These are phyloP conservation scores for Neurospora cerealis DNA, from an alignment of 495 filamentous ascomycete genomes.

Conservation along the genomic window DNA sequence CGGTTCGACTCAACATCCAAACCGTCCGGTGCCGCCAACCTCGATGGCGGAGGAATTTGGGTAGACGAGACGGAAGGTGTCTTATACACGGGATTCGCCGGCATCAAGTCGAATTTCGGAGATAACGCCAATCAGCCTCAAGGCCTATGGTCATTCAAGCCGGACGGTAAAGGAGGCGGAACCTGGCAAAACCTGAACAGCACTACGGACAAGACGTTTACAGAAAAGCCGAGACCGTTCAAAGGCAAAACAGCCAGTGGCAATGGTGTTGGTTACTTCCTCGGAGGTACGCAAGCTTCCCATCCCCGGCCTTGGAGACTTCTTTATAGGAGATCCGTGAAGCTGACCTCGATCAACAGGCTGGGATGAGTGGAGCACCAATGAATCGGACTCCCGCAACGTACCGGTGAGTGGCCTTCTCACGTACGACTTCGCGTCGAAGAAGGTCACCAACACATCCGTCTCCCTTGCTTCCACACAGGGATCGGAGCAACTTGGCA, in stretches of 20 bases:
- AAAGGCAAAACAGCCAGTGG: slow-evolving; percentile 9
- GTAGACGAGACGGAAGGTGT: slow-evolving; percentile 7
- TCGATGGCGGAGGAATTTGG: slow-evolving; percentile 14
- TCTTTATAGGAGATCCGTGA: background rate
- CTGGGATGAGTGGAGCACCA: background rate
- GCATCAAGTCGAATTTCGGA: slow-evolving; percentile 6
- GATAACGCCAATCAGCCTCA: slow-evolving; percentile 2
- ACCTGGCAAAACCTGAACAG: slow-evolving; percentile 14
- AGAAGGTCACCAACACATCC: background rate
- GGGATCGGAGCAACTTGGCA: background rate
- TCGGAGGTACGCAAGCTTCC: slow-evolving; percentile 6
- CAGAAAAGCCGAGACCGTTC: slow-evolving; percentile 6
- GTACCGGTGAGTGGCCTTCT: slow-evolving; percentile 1
- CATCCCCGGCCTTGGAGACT: background rate
- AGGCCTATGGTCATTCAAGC: slow-evolving; percentile 16
- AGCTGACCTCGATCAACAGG: background rate
- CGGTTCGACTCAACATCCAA: slow-evolving; percentile 9
- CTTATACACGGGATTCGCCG: slow-evolving; percentile 17
- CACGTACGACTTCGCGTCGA: slow-evolving; percentile 8
- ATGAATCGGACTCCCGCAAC: background rate
- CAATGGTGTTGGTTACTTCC: slow-evolving; percentile 10
- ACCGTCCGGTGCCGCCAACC: slow-evolving; percentile 6
- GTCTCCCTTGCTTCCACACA: background rate
- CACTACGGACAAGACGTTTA: slow-evolving; percentile 10
- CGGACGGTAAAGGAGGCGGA: slow-evolving; percentile 4